Evolutionary conservation across 768 basidiomycete genomes (phyloP).

Genomic region (Bullera alba): DNA sequence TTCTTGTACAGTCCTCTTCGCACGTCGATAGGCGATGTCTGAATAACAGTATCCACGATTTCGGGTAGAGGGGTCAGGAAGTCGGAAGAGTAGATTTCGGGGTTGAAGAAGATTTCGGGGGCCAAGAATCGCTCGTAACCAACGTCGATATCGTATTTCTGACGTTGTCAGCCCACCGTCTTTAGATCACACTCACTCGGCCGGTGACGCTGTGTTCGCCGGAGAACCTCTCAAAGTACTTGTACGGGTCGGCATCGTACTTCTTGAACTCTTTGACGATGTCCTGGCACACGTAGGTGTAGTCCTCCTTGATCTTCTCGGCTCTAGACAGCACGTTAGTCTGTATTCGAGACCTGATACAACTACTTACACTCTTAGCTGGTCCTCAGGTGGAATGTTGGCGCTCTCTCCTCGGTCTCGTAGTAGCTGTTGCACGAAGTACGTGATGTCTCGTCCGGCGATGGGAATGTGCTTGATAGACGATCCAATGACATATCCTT

Average conservation of each 20-base stretch:
- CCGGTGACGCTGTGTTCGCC: conserved; percentile 90
- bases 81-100: conserved; percentile 95
- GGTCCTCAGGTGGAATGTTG: conserved; percentile 90
- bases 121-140: conserved; percentile 99
- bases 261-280: conserved; percentile 98
- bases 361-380: conserved; percentile 58
- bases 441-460: conserved; percentile 92
- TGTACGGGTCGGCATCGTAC: conserved; percentile 91
- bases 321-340: conserved; percentile 48
- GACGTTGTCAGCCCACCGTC: conserved; percentile 1
- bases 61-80: conserved; percentile 93
- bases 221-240: conserved; percentile 87
- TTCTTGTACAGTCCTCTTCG: conserved; percentile 98
- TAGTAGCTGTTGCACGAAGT: conserved; percentile 91
- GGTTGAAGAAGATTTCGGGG: conserved; percentile 99
- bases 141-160: conserved; percentile 92
- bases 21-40: conserved; percentile 92
- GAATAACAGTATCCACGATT: conserved; percentile 92
- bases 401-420: conserved; percentile 89
- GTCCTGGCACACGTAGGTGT: conserved; percentile 97
- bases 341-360: background rate
- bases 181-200: conserved; percentile 54
- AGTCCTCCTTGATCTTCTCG: conserved; percentile 92
- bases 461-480: conserved; percentile 99
- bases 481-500: conserved; percentile 97